These are phyloP conservation scores for Alternaria sp. DNA, from an alignment of 2,329 filamentous ascomycete genomes.

Conservation along the genomic window DNA sequence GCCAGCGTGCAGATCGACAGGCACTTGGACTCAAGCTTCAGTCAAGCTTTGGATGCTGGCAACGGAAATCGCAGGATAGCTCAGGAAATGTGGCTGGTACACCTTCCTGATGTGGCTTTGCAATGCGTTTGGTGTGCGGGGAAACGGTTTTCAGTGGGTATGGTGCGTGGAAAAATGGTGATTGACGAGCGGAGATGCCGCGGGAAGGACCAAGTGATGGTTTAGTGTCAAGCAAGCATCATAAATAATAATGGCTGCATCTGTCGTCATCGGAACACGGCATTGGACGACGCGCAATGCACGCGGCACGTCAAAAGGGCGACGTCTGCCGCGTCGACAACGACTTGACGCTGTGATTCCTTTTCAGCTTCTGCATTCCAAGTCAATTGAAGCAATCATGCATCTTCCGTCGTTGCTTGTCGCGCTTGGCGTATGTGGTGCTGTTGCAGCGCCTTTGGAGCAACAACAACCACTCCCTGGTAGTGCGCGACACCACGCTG, in stretches of 20 bases:
- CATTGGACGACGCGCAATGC: slow-evolving; percentile 17
- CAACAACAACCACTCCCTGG: slow-evolving; percentile 51
- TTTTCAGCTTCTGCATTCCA: slow-evolving; percentile 19
- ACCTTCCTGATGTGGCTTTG: slow-evolving; percentile 21
- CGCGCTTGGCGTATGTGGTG: slow-evolving; percentile 41
- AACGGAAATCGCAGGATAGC: slow-evolving; percentile 43
- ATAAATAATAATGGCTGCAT: slow-evolving; percentile 17
- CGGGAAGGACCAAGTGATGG: slow-evolving; percentile 12
- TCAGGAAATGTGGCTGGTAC: slow-evolving; percentile 8
- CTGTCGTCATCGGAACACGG: slow-evolving; percentile 52
- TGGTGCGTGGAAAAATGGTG: slow-evolving; percentile 22
- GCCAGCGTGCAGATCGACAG: slow-evolving; percentile 22
- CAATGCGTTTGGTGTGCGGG: slow-evolving; percentile 12
- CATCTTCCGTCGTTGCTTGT: slow-evolving; percentile 41
- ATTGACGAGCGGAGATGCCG: slow-evolving; percentile 24
- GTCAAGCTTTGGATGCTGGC: slow-evolving; percentile 28
- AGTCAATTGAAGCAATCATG: slow-evolving; percentile 36
- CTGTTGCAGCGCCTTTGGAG: slow-evolving; percentile 42
- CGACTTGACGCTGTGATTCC: background rate
- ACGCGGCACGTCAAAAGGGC: slow-evolving; percentile 24
- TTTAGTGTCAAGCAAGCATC: slow-evolving; percentile 10
- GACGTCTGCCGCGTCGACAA: slow-evolving; percentile 6
- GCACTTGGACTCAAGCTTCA: slow-evolving; percentile 37
- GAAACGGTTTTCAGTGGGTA: slow-evolving; percentile 3
- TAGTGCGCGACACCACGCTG: slow-evolving; percentile 38